Conservation (phyloP, 805 yeast genomes). For the Wickerhamomyces queroliae region DNA sequence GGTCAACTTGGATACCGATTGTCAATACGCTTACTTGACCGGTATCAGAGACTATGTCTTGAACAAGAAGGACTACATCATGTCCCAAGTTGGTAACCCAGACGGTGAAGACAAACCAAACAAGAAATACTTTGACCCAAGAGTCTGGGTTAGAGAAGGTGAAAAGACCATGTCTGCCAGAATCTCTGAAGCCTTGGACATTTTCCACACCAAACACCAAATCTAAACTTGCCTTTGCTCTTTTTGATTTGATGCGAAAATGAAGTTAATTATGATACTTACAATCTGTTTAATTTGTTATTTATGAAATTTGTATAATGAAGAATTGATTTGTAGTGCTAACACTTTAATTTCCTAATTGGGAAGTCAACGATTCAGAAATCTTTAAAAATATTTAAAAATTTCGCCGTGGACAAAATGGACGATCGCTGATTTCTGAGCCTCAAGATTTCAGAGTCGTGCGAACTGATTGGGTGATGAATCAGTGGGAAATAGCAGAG, state of each 20-base stretch:
- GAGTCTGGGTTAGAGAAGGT: slow-evolving; percentile 99
- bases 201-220: slow-evolving; percentile 78
- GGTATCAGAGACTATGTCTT: slow-evolving; percentile 98
- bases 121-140: slow-evolving; percentile 99
- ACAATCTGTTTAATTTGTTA: too few species aligned
- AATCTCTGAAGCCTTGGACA: slow-evolving; percentile 73
- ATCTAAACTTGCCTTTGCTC: slow-evolving; percentile 27
- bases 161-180: slow-evolving; percentile 95
- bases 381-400: too few species aligned
- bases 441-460: too few species aligned
- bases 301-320: too few species aligned
- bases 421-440: too few species aligned
- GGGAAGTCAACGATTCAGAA: background rate
- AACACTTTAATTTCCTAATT: background rate
- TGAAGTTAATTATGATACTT: too few species aligned
- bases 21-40: slow-evolving; percentile 93
- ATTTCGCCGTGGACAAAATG: too few species aligned
- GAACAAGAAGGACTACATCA: slow-evolving; percentile 90
- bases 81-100: slow-evolving; percentile 95
- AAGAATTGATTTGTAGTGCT: background rate
- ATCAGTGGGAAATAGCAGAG: too few species aligned
- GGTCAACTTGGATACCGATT: slow-evolving; percentile 98
- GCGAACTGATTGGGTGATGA: too few species aligned
- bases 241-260: background rate
- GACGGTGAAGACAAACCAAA: slow-evolving; percentile 98